Evolutionary conservation across 1,139 yeast genomes (phyloP).

Genomic region (Wickerhamomyces sp.): DNA sequence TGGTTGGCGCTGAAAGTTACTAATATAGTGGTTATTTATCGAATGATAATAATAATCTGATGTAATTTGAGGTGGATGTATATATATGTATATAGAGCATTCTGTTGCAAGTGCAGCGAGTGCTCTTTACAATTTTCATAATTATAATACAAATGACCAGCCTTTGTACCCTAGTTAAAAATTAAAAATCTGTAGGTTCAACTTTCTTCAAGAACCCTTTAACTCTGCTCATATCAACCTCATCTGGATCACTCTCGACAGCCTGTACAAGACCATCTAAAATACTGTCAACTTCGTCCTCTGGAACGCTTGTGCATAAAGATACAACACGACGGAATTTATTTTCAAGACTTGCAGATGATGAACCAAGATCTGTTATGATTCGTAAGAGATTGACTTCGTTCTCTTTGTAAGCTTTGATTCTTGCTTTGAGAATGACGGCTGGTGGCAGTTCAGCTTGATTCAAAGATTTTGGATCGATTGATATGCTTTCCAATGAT

Average conservation of each 20-base stretch:
- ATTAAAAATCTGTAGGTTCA: no score
- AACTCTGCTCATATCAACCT: constrained; percentile 50
- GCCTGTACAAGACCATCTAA: constrained; percentile 85
- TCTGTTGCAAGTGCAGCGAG: no score
- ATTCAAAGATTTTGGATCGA: constrained; percentile 12
- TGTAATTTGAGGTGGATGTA: no score
- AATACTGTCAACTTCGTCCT: constrained; percentile 71
- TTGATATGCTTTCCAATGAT: constrained; percentile 8
- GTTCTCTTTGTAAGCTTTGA: constrained; percentile 69
- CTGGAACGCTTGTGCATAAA: constrained; percentile 82
- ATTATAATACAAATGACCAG: not conserved
- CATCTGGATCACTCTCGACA: constrained; percentile 78
- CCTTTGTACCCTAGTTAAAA: no score
- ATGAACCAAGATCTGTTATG: constrained; percentile 40
- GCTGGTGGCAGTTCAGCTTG: constrained; percentile 49
- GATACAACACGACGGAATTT: constrained; percentile 89
- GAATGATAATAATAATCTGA: no score
- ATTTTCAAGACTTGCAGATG: constrained; percentile 63
- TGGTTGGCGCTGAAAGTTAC: constrained; percentile 28
- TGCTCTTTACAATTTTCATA: no score
- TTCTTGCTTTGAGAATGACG: constrained; percentile 64
- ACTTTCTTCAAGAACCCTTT: constrained; percentile 42
- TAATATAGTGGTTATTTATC: no score
- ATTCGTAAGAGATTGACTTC: constrained; percentile 50
- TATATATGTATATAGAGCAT: no score